These are phyloP conservation scores for Diaporthe humulicola DNA, from an alignment of 2,329 filamentous ascomycete genomes.

Conservation along the genomic window DNA sequence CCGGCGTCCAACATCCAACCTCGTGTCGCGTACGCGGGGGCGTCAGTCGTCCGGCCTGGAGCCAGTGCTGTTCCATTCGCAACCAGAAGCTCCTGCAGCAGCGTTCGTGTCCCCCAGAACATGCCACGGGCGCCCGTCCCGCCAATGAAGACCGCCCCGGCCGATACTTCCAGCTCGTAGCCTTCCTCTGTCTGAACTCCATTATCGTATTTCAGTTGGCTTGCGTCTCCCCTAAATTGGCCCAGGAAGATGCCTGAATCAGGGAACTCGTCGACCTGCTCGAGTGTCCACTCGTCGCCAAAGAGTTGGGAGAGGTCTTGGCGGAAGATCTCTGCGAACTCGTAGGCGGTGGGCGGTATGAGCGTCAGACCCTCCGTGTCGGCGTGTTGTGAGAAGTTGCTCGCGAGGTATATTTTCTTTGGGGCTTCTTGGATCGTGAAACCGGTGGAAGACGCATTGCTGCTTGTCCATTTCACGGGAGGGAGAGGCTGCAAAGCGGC, in stretches of 20 bases:
- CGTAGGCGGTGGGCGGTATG: conserved; percentile 1
- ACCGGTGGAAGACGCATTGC: neutral
- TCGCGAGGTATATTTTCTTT: neutral
- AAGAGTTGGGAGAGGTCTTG: conserved; percentile 9
- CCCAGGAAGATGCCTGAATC: conserved; percentile 10
- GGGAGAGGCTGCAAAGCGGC: conserved; percentile 17
- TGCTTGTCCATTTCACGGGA: conserved; percentile 1
- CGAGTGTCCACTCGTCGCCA: neutral
- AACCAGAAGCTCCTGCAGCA: conserved; percentile 21
- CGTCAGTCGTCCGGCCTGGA: conserved; percentile 31
- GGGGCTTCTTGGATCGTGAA: conserved; percentile 7
- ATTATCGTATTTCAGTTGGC: conserved; percentile 10
- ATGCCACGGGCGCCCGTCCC: conserved; percentile 15
- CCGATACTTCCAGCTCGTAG: conserved; percentile 16
- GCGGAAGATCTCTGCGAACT: conserved; percentile 14
- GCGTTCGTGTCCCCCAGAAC: conserved; percentile 22
- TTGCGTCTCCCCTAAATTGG: neutral
- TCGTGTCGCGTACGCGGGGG: conserved; percentile 16
- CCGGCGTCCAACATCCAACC: conserved; percentile 30
- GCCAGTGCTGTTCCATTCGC: conserved; percentile 2
- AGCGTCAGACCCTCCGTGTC: conserved; percentile 16
- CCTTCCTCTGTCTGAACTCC: conserved; percentile 8
- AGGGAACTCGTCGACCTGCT: conserved; percentile 2
- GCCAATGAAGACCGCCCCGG: conserved; percentile 18
- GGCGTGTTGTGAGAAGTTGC: neutral